A percentile compares a stretch with the other conserved stretches of the same genome.
Evolutionary conservation across 148 eudicot genomes (phyloP).

Genomic region (Dianthus caryophyllus): DNA sequence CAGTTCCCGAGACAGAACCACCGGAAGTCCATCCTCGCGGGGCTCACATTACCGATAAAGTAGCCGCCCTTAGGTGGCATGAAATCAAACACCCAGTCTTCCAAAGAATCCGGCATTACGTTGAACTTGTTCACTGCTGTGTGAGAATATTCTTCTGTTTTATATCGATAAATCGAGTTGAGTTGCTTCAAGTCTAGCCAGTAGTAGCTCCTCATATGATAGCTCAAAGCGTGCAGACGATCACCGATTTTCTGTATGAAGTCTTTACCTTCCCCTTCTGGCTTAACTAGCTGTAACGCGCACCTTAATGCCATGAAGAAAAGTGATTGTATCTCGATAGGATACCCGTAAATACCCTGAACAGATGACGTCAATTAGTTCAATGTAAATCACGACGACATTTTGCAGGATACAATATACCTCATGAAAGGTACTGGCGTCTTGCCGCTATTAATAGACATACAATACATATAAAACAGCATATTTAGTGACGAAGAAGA

Average conservation of each 20-base stretch:
- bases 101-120: conserved; percentile 61
- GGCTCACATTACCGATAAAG: conserved; percentile 82
- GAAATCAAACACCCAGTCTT: conserved; percentile 85
- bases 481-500: no score
- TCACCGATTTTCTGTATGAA: conserved; percentile 38
- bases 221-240: conserved; percentile 54
- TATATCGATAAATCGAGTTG: conserved; percentile 48
- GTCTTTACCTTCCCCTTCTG: conserved; percentile 46
- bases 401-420: background rate
- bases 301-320: conserved; percentile 57
- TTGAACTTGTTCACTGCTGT: conserved; percentile 79
- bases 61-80: conserved; percentile 77
- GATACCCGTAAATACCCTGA: conserved; percentile 48
- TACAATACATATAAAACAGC: conserved; percentile 18
- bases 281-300: conserved; percentile 45
- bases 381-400: background rate
- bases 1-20: conserved; percentile 92
- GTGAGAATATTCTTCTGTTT: conserved; percentile 59
- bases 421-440: background rate
- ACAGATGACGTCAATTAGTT: background rate
- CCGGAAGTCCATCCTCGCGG: conserved; percentile 77
- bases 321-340: conserved; percentile 46
- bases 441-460: background rate
- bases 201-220: conserved; percentile 54
- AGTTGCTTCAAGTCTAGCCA: conserved; percentile 59